Percentiles rank a stretch among this genome's conserved stretches.
phyloP scores from a whole-genome alignment of 495 filamentous ascomycete genomes.

The Aspergillus cavernicola region DNA sequence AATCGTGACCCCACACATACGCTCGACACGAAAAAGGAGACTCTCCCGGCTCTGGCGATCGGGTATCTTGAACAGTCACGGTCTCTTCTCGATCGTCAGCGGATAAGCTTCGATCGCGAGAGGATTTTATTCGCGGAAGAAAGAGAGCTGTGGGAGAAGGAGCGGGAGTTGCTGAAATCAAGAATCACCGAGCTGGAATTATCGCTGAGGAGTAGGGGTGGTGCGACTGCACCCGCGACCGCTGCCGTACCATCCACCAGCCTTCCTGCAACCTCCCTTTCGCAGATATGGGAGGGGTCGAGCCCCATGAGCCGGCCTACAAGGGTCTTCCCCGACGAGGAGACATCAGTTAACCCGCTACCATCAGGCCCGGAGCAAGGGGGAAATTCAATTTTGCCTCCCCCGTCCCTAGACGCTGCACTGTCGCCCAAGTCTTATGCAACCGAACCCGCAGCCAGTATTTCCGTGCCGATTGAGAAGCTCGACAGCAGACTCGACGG shows the following conservation, averaged over 20 bases:
- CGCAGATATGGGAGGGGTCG: slow-evolving; percentile 44
- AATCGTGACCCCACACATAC: slow-evolving; percentile 14
- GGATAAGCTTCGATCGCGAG: slow-evolving; percentile 35
- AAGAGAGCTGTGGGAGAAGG: slow-evolving; percentile 39
- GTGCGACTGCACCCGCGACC: slow-evolving; percentile 6
- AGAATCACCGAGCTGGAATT: slow-evolving; percentile 41
- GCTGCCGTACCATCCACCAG: slow-evolving; percentile 3
- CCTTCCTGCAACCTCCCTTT: neutral
- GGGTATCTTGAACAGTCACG: slow-evolving; percentile 40
- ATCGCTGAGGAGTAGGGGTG: slow-evolving; percentile 21
- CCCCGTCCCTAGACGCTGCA: slow-evolving; percentile 40
- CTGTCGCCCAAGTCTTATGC: slow-evolving; percentile 36
- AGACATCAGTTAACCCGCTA: slow-evolving; percentile 21
- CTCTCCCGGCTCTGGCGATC: slow-evolving; percentile 20
- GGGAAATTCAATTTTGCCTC: slow-evolving; percentile 14
- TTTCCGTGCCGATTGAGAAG: slow-evolving; percentile 46
- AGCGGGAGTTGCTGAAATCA: slow-evolving; percentile 33
- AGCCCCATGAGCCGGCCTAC: slow-evolving; percentile 38
- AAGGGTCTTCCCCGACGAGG: slow-evolving; percentile 39
- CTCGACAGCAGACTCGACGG: slow-evolving; percentile 47
- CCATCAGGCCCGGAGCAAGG: slow-evolving; percentile 25
- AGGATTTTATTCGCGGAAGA: slow-evolving; percentile 39
- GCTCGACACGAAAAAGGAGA: slow-evolving; percentile 12
- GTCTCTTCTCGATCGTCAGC: slow-evolving; percentile 40
- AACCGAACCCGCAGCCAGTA: slow-evolving; percentile 18